phyloP scores from a whole-genome alignment of 2,329 filamentous ascomycete genomes.

The Aspergillus unguis region DNA sequence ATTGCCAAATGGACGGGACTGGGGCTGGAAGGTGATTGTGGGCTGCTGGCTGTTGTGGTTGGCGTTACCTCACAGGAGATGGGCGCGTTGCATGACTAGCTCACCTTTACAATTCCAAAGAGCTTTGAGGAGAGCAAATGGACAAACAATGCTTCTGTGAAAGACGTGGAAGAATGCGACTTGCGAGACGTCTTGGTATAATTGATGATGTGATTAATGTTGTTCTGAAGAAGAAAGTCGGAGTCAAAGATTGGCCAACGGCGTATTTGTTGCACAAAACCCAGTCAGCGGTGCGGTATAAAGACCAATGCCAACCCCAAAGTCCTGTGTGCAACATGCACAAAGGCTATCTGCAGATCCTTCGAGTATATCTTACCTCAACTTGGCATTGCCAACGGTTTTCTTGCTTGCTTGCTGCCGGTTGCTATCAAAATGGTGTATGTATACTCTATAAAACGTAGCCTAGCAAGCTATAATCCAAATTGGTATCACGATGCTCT shows the following conservation, averaged over 20 bases:
- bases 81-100: not conserved
- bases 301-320: no score
- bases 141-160: no score
- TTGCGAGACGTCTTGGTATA: not conserved
- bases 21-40: no score
- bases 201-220: not conserved
- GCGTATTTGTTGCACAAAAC: not conserved
- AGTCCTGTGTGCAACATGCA: no score
- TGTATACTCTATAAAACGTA: slow-evolving; percentile 3
- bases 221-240: not conserved
- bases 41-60: not conserved
- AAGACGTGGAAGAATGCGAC: not conserved
- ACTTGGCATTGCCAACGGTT: not conserved
- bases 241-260: not conserved
- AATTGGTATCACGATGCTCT: slow-evolving; percentile 8
- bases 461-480: slow-evolving; percentile 6
- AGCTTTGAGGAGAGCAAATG: no score
- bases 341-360: no score
- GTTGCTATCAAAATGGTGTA: not conserved
- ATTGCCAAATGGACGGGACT: not conserved
- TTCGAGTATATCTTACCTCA: not conserved
- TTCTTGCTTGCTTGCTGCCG: not conserved
- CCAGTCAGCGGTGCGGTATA: not conserved
- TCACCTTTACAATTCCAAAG: not conserved
- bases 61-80: not conserved